phyloP scores from a whole-genome alignment of 371 early-diverging fungal species.

The Saksenaea oblongispora region DNA sequence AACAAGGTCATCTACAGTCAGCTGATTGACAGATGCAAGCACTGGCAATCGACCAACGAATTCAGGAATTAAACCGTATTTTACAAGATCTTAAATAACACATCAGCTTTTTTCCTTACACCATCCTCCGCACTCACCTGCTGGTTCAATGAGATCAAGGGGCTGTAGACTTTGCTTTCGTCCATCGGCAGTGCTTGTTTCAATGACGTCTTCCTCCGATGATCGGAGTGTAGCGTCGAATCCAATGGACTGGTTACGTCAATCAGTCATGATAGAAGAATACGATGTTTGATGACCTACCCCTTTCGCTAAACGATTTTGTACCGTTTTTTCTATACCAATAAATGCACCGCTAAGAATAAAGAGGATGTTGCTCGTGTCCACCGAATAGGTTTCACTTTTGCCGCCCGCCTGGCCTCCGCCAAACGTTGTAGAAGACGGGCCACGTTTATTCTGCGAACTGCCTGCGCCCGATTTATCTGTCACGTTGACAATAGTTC shows the following conservation, averaged over 20 bases:
- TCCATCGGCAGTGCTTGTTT: slow-evolving; percentile 2
- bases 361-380: slow-evolving; percentile 91
- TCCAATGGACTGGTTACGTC: slow-evolving; percentile 61
- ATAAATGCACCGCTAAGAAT: slow-evolving; percentile 91
- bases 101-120: neutral
- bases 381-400: slow-evolving; percentile 81
- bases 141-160: slow-evolving; percentile 71
- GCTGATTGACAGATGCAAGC: slow-evolving; percentile 76
- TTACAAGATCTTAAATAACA: slow-evolving; percentile 66
- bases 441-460: slow-evolving; percentile 37
- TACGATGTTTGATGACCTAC: slow-evolving; percentile 27
- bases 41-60: slow-evolving; percentile 90
- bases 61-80: slow-evolving; percentile 90
- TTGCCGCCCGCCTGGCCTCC: slow-evolving; percentile 51
- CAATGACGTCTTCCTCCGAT: slow-evolving; percentile 13
- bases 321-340: slow-evolving; percentile 83
- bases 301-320: slow-evolving; percentile 77
- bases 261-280: neutral
- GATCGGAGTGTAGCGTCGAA: slow-evolving; percentile 65
- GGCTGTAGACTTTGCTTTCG: slow-evolving; percentile 4
- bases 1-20: slow-evolving; percentile 72
- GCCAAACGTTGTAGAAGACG: slow-evolving; percentile 48
- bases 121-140: slow-evolving; percentile 35
- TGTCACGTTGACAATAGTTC: slow-evolving; percentile 82
- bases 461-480: slow-evolving; percentile 73